Conservation (phyloP, 2,329 filamentous ascomycete species). For the Microdochium nivale region DNA sequence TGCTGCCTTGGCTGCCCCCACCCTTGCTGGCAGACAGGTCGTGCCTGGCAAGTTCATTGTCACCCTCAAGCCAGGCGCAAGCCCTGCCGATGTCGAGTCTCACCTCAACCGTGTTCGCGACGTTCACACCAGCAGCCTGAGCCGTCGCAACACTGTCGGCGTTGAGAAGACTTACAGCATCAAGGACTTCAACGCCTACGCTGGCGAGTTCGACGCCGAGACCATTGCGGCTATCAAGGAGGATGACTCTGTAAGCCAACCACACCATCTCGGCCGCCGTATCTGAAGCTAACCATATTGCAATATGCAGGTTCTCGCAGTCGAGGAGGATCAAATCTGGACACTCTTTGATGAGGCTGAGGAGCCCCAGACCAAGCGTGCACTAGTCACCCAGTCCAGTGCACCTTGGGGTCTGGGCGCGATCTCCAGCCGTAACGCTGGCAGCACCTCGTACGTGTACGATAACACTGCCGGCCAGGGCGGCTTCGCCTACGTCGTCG, state of each 20-base stretch:
- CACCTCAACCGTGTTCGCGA: conserved; percentile 25
- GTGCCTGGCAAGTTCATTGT: conserved; percentile 22
- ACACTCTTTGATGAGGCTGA: conserved; percentile 10
- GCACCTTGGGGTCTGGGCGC: conserved; percentile 35
- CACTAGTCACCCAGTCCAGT: conserved; percentile 21
- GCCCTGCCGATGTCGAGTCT: conserved; percentile 19
- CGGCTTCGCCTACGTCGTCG: conserved; percentile 43
- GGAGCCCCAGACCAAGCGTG: conserved; percentile 16
- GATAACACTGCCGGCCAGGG: conserved; percentile 29
- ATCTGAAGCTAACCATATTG: conserved; percentile 3
- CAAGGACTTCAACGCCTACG: conserved; percentile 30
- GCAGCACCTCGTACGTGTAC: conserved; percentile 28
- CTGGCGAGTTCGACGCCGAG: conserved; percentile 32
- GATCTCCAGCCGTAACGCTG: conserved; percentile 30
- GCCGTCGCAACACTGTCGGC: conserved; percentile 21
- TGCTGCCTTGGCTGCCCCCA: conserved; percentile 15
- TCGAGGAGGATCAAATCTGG: conserved; percentile 21
- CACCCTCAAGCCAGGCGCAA: conserved; percentile 18
- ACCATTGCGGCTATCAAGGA: conserved; percentile 28
- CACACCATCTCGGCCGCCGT: background rate
- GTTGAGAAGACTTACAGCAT: conserved; percentile 33
- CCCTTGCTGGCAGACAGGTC: conserved; percentile 13
- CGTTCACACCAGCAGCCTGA: conserved; percentile 25
- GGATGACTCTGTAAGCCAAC: conserved; percentile 19
- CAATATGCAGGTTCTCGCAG: conserved; percentile 13